Base-by-base conservation (phyloP, 352 stramenopile genomes). In the Elongisporangium prolatum region DNA sequence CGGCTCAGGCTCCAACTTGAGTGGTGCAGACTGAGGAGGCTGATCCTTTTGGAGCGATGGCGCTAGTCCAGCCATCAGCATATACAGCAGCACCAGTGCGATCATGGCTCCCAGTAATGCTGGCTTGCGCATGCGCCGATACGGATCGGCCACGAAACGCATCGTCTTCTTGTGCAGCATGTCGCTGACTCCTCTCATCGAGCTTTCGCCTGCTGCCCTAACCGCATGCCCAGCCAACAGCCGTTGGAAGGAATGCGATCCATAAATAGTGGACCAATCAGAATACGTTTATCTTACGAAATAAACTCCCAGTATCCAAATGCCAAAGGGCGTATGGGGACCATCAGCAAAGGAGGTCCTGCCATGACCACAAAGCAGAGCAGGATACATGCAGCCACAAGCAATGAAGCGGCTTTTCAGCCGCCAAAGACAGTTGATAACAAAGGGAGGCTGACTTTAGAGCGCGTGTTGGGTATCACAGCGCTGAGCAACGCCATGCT, bases 401-500 rank as follows among this genome's bases (percentile, higher is more conserved):
- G 34, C 0, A 44, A 44, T 44, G 34, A 44, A n/a, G n/a, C n/a
- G n/a, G n/a, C n/a, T n/a, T n/a, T n/a, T n/a, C n/a, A n/a, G n/a
- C n/a, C n/a, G n/a, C n/a, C n/a, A n/a, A n/a, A n/a, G n/a, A n/a
- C n/a, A n/a, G n/a, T n/a, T n/a, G n/a, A n/a, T n/a, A 44, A n/a
- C 21, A 62, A 3, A 72, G 68, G 48, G 74, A 75, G 74, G 14
- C 71, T 95, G n/a, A 92, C 82, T 34, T 66, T 95, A 20, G 85
- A 95, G 80, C 83, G 85, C 48, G 81, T 95, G 56, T 60, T 95
- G 54, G 85, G 85, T 16, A 61, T 93, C 11, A 93, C 85, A 5
- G 80, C 78, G 34, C 63, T 81, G 0, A 90, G 77, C 63, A 95
- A 95, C 50, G 70, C 77, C 8, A 83, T 85, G 72, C 65, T 95